These are phyloP conservation scores for Cyclotella cryptica DNA, from an alignment of 108 stramenopile genomes.

Conservation along the genomic window DNA sequence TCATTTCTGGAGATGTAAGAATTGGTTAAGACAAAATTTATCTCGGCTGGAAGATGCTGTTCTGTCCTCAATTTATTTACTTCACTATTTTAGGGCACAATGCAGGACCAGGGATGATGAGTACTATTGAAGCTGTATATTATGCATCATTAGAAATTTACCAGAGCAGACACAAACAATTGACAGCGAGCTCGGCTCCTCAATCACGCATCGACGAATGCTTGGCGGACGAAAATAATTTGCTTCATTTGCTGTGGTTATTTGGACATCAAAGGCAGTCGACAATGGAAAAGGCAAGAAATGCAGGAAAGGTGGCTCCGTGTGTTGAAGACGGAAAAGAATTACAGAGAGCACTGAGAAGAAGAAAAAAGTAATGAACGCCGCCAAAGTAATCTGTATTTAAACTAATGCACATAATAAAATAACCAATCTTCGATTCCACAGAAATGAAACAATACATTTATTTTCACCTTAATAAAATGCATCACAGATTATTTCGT, in stretches of 20 bases:
- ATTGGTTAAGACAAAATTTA: background rate
- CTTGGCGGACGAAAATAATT: slow-evolving; percentile 36
- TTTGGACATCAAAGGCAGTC: slow-evolving; percentile 74
- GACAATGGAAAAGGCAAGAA: slow-evolving; percentile 33
- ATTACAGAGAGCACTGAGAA: slow-evolving; percentile 39
- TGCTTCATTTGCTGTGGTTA: slow-evolving; percentile 74
- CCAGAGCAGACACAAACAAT: slow-evolving; percentile 27
- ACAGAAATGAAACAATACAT: background rate
- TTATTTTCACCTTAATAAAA: background rate
- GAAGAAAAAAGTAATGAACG: too few species aligned
- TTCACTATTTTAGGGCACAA: slow-evolving; percentile 57
- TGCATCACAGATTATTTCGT: too few species aligned
- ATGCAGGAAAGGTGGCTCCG: slow-evolving; percentile 48
- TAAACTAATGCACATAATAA: slow-evolving; percentile 31
- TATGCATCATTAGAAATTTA: slow-evolving; percentile 65
- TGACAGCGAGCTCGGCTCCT: slow-evolving; percentile 1
- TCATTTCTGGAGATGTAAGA: slow-evolving; percentile 72
- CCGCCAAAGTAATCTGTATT: too few species aligned
- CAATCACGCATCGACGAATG: slow-evolving; percentile 19
- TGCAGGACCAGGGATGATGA: slow-evolving; percentile 72
- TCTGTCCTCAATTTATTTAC: background rate
- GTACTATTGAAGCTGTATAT: slow-evolving; percentile 83
- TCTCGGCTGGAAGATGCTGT: too few species aligned
- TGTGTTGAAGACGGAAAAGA: slow-evolving; percentile 70
- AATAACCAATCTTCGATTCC: background rate